Conservation (phyloP, 2,329 filamentous ascomycete species). For the Colletotrichum camelliae region DNA sequence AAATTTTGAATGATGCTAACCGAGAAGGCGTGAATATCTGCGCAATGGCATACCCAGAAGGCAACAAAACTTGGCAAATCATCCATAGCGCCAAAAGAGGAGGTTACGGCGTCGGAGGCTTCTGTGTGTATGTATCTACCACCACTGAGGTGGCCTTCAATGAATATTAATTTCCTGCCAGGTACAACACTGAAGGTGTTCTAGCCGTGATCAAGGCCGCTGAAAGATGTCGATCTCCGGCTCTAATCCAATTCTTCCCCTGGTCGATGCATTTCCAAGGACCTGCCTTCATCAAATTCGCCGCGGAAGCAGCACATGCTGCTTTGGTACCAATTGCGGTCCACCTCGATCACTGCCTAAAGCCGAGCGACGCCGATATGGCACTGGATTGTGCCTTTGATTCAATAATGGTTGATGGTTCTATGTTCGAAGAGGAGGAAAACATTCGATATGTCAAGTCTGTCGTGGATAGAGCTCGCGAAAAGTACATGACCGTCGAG, state of each 20-base stretch:
- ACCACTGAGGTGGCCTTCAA: not conserved
- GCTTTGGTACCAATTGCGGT: not conserved
- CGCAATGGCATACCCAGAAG: not conserved
- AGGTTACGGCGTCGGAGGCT: not conserved
- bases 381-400: not conserved
- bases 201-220: not conserved
- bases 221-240: not conserved
- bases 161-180: not conserved
- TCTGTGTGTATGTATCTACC: not conserved
- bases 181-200: not conserved
- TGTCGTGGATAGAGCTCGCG: not conserved
- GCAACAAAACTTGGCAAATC: not conserved
- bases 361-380: not conserved
- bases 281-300: not conserved
- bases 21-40: not conserved
- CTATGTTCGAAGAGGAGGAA: not conserved
- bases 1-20: not conserved
- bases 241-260: not conserved
- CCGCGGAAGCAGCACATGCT: not conserved
- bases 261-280: not conserved
- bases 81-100: not conserved
- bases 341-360: not conserved
- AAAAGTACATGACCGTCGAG: not conserved
- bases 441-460: not conserved
- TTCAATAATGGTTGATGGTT: not conserved